phyloP scores from a whole-genome alignment of 1,284 basidiomycete genomes.

The Gomphus bonarii region DNA sequence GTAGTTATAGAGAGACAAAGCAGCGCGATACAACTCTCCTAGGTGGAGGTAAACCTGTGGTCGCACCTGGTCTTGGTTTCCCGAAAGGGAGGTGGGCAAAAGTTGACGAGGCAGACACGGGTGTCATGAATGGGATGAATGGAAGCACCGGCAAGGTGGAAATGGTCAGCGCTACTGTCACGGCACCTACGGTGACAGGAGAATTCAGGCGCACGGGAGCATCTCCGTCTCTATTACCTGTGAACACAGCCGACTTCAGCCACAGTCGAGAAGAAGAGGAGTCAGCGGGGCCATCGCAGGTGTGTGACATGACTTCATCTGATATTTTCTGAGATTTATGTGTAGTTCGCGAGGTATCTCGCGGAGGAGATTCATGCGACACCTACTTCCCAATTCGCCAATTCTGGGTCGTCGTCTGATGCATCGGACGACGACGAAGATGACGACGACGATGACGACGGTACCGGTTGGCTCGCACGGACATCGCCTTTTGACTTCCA shows the following conservation, averaged over 20 bases:
- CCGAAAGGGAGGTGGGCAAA: slow-evolving; percentile 38
- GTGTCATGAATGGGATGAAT: slow-evolving; percentile 16
- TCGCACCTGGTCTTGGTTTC: slow-evolving; percentile 30
- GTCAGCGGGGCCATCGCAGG: slow-evolving; percentile 36
- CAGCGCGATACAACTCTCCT: slow-evolving; percentile 68
- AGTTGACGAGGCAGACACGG: slow-evolving; percentile 56
- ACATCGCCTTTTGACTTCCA: slow-evolving; percentile 52
- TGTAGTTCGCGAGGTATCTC: slow-evolving; percentile 64
- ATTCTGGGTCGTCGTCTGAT: slow-evolving; percentile 40
- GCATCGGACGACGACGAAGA: slow-evolving; percentile 58
- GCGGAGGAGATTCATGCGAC: slow-evolving; percentile 59
- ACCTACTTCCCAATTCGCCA: slow-evolving; percentile 5
- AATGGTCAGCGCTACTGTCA: slow-evolving; percentile 18
- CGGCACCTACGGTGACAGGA: slow-evolving; percentile 28
- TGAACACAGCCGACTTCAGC: slow-evolving; percentile 62
- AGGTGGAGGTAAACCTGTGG: slow-evolving; percentile 71
- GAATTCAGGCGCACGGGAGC: slow-evolving; percentile 46
- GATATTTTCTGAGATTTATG: not conserved
- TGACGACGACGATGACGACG: slow-evolving; percentile 53
- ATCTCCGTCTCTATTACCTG: slow-evolving; percentile 25
- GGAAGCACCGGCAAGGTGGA: slow-evolving; percentile 20
- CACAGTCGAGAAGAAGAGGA: slow-evolving; percentile 33
- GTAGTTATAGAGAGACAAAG: slow-evolving; percentile 79
- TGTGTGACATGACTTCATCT: slow-evolving; percentile 22
- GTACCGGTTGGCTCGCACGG: slow-evolving; percentile 66